Evolutionary conservation across 768 basidiomycete genomes (phyloP).

Genomic region (Tephrocybe sp.): DNA sequence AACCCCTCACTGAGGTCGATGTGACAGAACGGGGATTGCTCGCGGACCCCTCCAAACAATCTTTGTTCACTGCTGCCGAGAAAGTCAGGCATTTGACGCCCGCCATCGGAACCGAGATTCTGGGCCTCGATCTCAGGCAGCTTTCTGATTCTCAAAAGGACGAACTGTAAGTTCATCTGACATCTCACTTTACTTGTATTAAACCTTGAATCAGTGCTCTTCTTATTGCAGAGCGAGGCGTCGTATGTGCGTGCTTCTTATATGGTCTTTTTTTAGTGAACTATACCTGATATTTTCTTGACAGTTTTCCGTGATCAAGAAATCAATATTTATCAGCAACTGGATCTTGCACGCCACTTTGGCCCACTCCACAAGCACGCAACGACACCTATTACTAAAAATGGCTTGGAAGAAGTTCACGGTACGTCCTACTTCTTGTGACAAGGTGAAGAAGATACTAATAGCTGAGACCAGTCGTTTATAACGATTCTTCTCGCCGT

Average conservation of each 20-base stretch:
- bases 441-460: conserved; percentile 8
- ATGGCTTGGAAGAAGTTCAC: conserved; percentile 76
- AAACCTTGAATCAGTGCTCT: conserved; percentile 48
- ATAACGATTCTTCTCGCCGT: conserved; percentile 63
- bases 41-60: conserved; percentile 71
- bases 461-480: conserved; percentile 54
- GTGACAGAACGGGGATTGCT: conserved; percentile 67
- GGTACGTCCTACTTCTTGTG: conserved; percentile 36
- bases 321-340: conserved; percentile 64
- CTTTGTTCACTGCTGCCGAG: conserved; percentile 59
- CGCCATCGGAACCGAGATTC: conserved; percentile 72
- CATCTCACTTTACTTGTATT: conserved; percentile 7
- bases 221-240: conserved; percentile 73
- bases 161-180: conserved; percentile 55
- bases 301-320: conserved; percentile 78
- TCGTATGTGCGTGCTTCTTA: conserved; percentile 58
- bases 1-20: conserved; percentile 55
- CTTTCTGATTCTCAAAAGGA: conserved; percentile 71
- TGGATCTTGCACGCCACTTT: conserved; percentile 70
- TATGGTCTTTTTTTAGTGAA: neutral
- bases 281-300: neutral
- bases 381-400: conserved; percentile 74
- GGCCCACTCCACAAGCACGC: conserved; percentile 84
- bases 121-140: conserved; percentile 72
- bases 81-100: conserved; percentile 72